Evolutionary conservation across 139 green algal genomes (phyloP).

Genomic region (Nannochloris sp.): DNA sequence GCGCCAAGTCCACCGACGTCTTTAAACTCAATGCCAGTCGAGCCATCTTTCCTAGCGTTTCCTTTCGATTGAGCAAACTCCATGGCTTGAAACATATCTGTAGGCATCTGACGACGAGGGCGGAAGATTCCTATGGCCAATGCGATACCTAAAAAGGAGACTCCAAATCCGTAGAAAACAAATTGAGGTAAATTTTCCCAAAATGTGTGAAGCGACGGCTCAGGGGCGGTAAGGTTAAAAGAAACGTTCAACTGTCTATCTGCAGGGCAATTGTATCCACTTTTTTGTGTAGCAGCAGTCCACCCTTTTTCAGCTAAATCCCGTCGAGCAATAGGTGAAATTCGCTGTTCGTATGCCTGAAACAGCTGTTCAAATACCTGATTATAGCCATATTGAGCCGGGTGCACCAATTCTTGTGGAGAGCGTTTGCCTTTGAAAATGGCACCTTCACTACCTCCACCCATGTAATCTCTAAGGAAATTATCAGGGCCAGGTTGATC

Average conservation of each 20-base stretch:
- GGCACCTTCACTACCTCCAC: constrained; percentile 26
- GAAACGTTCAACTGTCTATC: constrained; percentile 54
- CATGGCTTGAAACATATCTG: constrained; percentile 57
- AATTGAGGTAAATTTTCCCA: constrained; percentile 12
- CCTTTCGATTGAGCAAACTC: constrained; percentile 90
- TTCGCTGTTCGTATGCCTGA: constrained; percentile 59
- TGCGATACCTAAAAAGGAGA: constrained; percentile 41
- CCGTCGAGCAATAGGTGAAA: constrained; percentile 2
- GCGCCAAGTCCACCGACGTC: constrained; percentile 90
- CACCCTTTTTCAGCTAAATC: constrained; percentile 4
- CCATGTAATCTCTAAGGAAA: constrained; percentile 27
- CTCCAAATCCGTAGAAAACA: constrained; percentile 32
- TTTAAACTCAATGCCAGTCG: constrained; percentile 72
- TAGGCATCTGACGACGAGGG: constrained; percentile 48
- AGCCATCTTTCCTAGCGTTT: constrained; percentile 74
- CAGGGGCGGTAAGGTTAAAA: constrained; percentile 44
- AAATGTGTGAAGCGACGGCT: constrained; percentile 16
- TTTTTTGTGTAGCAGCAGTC: constrained; percentile 2
- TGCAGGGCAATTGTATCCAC: constrained; percentile 50
- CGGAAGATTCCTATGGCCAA: constrained; percentile 56
- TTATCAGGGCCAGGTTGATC: constrained; percentile 15
- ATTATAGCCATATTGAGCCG: constrained; percentile 44
- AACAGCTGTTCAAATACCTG: constrained; percentile 74
- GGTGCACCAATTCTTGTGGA: not conserved
- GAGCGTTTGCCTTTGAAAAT: constrained; percentile 21